phyloP scores from a whole-genome alignment of 139 green algal species.

The Closterium sp. region DNA sequence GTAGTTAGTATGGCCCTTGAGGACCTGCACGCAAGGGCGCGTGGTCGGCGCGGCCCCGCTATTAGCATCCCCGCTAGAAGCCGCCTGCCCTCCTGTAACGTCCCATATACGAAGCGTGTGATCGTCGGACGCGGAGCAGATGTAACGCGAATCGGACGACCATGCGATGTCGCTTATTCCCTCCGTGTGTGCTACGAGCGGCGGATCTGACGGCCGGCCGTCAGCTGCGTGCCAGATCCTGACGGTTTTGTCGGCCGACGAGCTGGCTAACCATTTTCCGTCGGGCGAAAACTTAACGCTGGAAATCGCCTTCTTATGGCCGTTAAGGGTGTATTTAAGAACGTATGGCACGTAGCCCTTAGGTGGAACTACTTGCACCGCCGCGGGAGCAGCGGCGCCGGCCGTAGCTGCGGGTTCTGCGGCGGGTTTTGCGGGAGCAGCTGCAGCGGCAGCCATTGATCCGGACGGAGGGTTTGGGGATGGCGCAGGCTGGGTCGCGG shows the following conservation, averaged over 20 bases:
- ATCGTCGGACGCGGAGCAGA: slow-evolving; percentile 68
- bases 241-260: slow-evolving; percentile 68
- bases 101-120: slow-evolving; percentile 69
- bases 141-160: slow-evolving; percentile 60
- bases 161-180: slow-evolving; percentile 80
- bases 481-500: too few species aligned
- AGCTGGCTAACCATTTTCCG: slow-evolving; percentile 55
- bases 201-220: slow-evolving; percentile 35
- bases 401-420: background rate
- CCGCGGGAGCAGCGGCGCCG: background rate
- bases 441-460: background rate
- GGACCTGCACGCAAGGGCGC: slow-evolving; percentile 32
- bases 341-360: slow-evolving; percentile 34
- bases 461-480: too few species aligned
- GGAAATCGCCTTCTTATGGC: slow-evolving; percentile 59
- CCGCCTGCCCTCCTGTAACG: slow-evolving; percentile 7
- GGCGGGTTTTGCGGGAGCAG: background rate
- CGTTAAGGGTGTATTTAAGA: slow-evolving; percentile 32
- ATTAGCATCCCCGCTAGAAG: background rate
- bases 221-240: slow-evolving; percentile 67
- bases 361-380: background rate
- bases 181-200: slow-evolving; percentile 50
- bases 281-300: slow-evolving; percentile 64
- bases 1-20: slow-evolving; percentile 79
- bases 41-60: slow-evolving; percentile 31